Evolutionary conservation across 116 monocot genomes (phyloP).

Genomic region (Cymodocea nodosa): DNA sequence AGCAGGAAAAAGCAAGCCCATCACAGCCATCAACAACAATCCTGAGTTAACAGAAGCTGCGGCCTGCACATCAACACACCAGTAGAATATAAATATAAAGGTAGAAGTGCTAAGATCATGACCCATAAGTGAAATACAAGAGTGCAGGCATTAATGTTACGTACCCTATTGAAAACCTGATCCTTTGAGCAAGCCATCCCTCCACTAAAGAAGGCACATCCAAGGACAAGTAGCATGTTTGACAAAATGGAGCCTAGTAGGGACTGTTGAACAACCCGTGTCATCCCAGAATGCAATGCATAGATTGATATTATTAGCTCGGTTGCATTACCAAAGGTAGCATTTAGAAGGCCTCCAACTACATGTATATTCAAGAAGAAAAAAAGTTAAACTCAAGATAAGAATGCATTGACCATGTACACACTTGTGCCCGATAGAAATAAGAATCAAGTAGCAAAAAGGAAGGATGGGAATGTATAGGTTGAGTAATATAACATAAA

Average conservation of each 20-base stretch:
- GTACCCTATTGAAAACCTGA: constrained; percentile 69
- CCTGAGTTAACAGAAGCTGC: constrained; percentile 68
- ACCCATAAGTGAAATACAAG: not conserved
- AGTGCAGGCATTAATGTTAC: not conserved
- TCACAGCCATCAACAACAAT: constrained; percentile 77
- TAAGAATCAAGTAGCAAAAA: too few relatives aligned
- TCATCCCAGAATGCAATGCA: constrained; percentile 56
- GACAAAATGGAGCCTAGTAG: constrained; percentile 77
- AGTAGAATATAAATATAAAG: too few relatives aligned
- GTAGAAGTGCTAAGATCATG: too few relatives aligned
- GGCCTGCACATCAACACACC: constrained; percentile 21
- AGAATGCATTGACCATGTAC: too few relatives aligned
- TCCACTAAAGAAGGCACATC: constrained; percentile 70
- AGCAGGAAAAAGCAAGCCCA: constrained; percentile 65
- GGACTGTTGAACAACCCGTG: constrained; percentile 70
- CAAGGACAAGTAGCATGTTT: constrained; percentile 85
- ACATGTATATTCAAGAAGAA: constrained; percentile 5
- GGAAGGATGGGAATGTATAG: too few relatives aligned
- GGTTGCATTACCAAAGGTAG: constrained; percentile 79
- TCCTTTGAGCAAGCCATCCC: constrained; percentile 40
- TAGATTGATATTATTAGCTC: constrained; percentile 77
- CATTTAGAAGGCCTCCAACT: constrained; percentile 77
- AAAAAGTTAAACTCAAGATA: not conserved
- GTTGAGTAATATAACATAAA: too few relatives aligned
- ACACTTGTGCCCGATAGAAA: too few relatives aligned